Evolutionary conservation across 331 rosid genomes (phyloP), one percentile per base, ranked within the genome.

Genomic region (Rhamnella rubrinervis): DNA sequence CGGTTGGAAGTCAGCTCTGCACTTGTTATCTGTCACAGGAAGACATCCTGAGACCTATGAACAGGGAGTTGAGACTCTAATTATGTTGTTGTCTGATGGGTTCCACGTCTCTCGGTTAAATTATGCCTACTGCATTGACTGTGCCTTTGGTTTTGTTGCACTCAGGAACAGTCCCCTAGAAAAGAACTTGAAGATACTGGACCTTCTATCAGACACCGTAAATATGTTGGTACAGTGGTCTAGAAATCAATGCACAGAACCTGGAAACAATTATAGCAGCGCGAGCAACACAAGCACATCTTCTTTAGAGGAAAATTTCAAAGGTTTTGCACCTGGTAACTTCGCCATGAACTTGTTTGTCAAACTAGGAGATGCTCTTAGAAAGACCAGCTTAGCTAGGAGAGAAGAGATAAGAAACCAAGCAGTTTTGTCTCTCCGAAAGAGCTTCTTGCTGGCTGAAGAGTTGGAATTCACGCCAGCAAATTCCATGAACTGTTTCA

Each of bases 401-500:
- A 82, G 95, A n/a, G 98, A 95, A 82, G 97, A 95, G 82, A 81
- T 95, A 61, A 75, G 98, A 77, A 91, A 95, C 75, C 86, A 84
- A 57, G 96, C 98, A 18, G 78, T 95, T 67, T 5, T 56, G 41
- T 82, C 96, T 35, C 93, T 91, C 70, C 83, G 74, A 26, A 89
- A 65, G 46, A 81, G 92, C 65, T 93, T 93, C 75, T 19, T 66
- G 12, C 67, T 87, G 14, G 97, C 97, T 26, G 95, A 89, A 57
- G 93, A 89, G 19, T 68, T 91, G 37, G 85, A 83, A 31, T 80
- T 80, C 68, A 63, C 76, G 5, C 79, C 97, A 44, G 39, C 80
- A 70, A 84, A 82, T 66, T 87, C 88, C 40, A 85, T 89, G 1
- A 91, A 65, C 80, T 89, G 85, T 60, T 87, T 95, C 75, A 89